Evolutionary conservation across 179 eudicot genomes (phyloP).

Genomic region (Pouteria campechiana): DNA sequence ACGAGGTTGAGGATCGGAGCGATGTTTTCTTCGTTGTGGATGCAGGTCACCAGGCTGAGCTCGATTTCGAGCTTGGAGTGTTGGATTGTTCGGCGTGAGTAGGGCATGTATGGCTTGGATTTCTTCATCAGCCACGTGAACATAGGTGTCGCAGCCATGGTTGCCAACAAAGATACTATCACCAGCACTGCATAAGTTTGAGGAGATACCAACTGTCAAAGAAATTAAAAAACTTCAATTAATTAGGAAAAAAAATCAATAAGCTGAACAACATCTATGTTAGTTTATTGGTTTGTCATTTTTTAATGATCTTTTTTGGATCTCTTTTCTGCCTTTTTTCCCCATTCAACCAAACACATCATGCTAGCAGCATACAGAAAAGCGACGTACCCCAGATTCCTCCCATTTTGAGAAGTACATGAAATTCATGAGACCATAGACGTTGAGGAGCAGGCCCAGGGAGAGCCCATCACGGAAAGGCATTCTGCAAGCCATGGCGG

Average conservation of each 20-base stretch:
- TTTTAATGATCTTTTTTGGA: too few relatives aligned
- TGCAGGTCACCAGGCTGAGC: constrained; percentile 36
- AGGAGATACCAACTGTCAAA: too few relatives aligned
- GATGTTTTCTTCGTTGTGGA: constrained; percentile 35
- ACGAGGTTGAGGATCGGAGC: constrained; percentile 43
- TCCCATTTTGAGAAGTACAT: too few relatives aligned
- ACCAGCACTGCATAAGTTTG: too few relatives aligned
- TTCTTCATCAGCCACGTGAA: constrained; percentile 35
- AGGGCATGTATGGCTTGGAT: constrained; percentile 8
- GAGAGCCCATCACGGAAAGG: constrained; percentile 35
- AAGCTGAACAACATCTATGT: too few relatives aligned
- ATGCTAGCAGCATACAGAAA: too few relatives aligned
- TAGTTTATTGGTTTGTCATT: too few relatives aligned
- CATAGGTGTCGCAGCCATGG: constrained; percentile 23
- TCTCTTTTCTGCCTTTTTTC: too few relatives aligned
- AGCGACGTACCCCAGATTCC: constrained; percentile 27
- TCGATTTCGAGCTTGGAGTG: constrained; percentile 41
- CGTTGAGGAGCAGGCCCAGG: constrained; percentile 48
- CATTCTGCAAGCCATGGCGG: constrained; percentile 10
- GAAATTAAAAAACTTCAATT: not conserved
- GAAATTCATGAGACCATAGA: too few relatives aligned
- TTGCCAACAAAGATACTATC: too few relatives aligned
- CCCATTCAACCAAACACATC: too few relatives aligned
- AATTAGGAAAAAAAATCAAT: not conserved
- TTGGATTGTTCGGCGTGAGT: constrained; percentile 39